Base-by-base conservation (phyloP, 371 early-diverging fungal species). In the Phascolomyces articulosus region DNA sequence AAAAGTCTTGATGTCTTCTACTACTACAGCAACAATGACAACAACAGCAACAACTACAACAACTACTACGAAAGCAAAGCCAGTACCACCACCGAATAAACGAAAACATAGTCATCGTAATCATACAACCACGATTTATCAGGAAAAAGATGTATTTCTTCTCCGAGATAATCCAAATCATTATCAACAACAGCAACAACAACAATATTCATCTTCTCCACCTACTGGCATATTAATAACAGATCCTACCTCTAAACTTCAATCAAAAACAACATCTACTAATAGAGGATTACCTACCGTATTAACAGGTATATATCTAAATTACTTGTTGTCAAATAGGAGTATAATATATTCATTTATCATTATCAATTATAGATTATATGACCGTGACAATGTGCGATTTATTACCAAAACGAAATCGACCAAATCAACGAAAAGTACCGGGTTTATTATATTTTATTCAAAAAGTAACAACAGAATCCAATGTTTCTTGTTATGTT, bases 371-470 rank as follows among this genome's bases (percentile, higher is more conserved):
- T 47, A 1, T 15, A 71, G 71, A 71, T 61, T 67, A 47, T 54
- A 64, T 71, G 54, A 65, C 71, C 7, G 53, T 67, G 34, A 71
- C 67, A n/a, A 41, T 71, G 58, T 71, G 71, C 44, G 71, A 71
- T 34, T 29, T 71, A 8, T 28, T 71, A 31, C 71, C 71, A 16
- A 67, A 58, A 24, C 40, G 53, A 24, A 44, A 67, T 20, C 23
- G 55, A 24, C 26, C 44, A 0, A 15, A 38, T 18, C 57, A 60
- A 24, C 65, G 63, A 3, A 66, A 58, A 59, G 62, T 59, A 38
- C 78, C 78, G 1, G 79, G 75, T 34, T 47, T 79, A 1, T 47
- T 79, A 6, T 73, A 70, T 49, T 79, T 75, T 51, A 74, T 79
- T 27, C 72, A 76, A 64, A 75, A 74, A 58, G 69, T 76, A 0